Conservation (phyloP, 139 green algal species). For the Coelastrella sp. region DNA sequence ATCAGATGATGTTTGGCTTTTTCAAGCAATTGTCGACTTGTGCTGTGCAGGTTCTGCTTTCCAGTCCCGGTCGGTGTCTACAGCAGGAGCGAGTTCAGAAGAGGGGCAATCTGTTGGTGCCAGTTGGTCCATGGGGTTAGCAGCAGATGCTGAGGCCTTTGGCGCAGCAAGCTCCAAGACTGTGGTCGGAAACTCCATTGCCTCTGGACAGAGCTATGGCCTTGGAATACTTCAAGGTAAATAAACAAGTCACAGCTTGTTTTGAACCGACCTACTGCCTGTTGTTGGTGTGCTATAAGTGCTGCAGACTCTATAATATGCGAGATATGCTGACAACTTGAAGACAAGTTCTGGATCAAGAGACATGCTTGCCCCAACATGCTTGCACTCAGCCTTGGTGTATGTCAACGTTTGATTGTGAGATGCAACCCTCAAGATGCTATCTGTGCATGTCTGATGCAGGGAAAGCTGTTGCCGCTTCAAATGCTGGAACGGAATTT, state of each 20-base stretch:
- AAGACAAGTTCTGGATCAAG: too few relatives aligned
- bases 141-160: not conserved
- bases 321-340: too few relatives aligned
- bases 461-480: not conserved
- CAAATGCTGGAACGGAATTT: not conserved
- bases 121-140: not conserved
- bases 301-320: too few relatives aligned
- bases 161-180: not conserved
- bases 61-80: not conserved
- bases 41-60: constrained; percentile 3
- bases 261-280: too few relatives aligned
- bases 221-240: constrained; percentile 35
- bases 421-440: too few relatives aligned
- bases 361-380: too few relatives aligned
- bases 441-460: too few relatives aligned
- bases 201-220: not conserved
- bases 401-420: not conserved
- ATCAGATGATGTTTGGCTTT: too few relatives aligned
- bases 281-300: too few relatives aligned
- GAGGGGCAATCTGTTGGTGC: not conserved
- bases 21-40: not conserved
- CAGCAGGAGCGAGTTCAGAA: not conserved
- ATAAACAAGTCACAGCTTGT: not conserved
- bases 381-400: too few relatives aligned
- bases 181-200: not conserved